A percentile compares a stretch with the other conserved stretches of the same genome.
phyloP scores from a whole-genome alignment of 148 eudicot genomes.

The Camellia lanceoleosa region DNA sequence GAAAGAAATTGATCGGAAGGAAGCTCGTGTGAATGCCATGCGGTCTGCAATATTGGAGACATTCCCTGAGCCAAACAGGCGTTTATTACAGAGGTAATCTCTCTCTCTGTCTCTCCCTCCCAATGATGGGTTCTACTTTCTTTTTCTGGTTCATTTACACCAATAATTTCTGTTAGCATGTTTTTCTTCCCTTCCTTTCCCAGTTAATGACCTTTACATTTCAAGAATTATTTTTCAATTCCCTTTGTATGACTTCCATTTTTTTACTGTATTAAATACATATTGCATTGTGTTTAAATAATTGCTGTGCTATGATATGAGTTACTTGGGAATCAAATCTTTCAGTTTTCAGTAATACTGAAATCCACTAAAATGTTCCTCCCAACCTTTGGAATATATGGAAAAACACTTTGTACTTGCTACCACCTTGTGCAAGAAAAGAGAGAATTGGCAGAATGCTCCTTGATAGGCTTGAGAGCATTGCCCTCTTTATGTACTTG shows the following conservation, averaged over 20 bases:
- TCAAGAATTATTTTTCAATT: background rate
- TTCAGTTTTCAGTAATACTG: background rate
- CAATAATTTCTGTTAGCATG: background rate
- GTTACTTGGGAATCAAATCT: background rate
- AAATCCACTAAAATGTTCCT: background rate
- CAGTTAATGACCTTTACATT: background rate
- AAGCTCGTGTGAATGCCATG: constrained; percentile 78
- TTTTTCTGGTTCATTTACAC: background rate
- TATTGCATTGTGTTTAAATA: no score
- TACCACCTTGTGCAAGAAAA: background rate
- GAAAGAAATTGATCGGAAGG: constrained; percentile 76
- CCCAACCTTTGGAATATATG: background rate
- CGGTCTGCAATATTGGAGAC: constrained; percentile 84
- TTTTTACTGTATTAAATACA: no score
- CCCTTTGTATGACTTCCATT: no score
- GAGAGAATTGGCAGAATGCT: background rate
- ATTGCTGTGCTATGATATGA: background rate
- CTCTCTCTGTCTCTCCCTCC: constrained; percentile 3
- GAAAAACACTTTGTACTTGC: no score
- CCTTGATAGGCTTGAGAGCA: background rate
- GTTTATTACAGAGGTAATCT: constrained; percentile 82
- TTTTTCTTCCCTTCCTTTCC: background rate
- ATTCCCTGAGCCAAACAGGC: constrained; percentile 95
- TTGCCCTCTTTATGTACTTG: background rate
- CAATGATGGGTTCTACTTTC: background rate